A percentile compares a stretch with the other conserved stretches of the same genome.
These are phyloP conservation scores for Knoxdaviesia proteae DNA, from an alignment of 2,329 filamentous ascomycete genomes.

Conservation along the genomic window DNA sequence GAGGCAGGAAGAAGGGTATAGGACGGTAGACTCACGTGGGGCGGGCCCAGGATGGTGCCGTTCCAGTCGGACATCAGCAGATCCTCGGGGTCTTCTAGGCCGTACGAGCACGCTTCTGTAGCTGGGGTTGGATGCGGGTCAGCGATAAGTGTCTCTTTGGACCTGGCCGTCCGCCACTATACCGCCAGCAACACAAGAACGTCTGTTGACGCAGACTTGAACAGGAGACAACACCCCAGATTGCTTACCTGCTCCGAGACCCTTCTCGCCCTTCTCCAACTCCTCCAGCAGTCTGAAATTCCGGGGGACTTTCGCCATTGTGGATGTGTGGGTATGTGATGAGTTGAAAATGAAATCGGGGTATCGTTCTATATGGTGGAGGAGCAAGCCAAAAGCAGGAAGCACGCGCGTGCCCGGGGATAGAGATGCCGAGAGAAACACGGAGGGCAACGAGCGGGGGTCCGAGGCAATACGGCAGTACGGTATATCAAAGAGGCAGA, in stretches of 20 bases:
- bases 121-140: background rate
- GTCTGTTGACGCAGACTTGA: too few relatives aligned
- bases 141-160: constrained; percentile 1
- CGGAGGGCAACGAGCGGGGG: too few relatives aligned
- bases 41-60: constrained; percentile 88
- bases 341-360: too few relatives aligned
- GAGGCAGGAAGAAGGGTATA: background rate
- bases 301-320: constrained; percentile 50
- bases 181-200: too few relatives aligned
- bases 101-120: constrained; percentile 91
- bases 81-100: constrained; percentile 82
- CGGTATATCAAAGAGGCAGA: too few relatives aligned
- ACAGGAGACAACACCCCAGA: too few relatives aligned
- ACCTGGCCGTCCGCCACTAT: too few relatives aligned
- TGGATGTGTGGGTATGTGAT: background rate
- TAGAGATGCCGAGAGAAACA: too few relatives aligned
- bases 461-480: too few relatives aligned
- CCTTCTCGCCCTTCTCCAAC: constrained; percentile 97
- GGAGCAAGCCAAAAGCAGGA: too few relatives aligned
- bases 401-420: too few relatives aligned
- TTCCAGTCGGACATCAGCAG: constrained; percentile 98
- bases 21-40: constrained; percentile 47
- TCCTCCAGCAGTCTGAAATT: constrained; percentile 96
- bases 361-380: too few relatives aligned
- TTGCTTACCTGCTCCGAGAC: constrained; percentile 60